Percentiles rank a stretch among this genome's conserved stretches.
Conservation (phyloP, 2,329 filamentous ascomycete genomes). For the Penicillium sp. region DNA sequence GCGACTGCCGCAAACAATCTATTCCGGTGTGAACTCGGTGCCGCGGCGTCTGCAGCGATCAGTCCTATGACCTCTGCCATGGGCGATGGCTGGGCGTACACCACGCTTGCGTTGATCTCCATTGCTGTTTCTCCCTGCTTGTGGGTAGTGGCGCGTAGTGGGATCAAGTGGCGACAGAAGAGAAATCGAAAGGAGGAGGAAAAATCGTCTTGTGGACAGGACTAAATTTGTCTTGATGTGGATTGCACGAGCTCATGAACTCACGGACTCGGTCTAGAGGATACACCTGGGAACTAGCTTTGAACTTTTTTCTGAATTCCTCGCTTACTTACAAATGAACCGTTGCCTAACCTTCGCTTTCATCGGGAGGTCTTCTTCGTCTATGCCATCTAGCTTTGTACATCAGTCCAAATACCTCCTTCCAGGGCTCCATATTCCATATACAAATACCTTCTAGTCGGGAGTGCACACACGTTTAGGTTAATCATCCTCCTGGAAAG, state of each 20-base stretch:
- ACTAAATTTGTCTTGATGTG: neutral
- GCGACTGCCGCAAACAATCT: conserved; percentile 45
- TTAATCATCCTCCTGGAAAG: neutral
- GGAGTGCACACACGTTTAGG: neutral
- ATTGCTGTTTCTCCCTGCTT: conserved; percentile 22
- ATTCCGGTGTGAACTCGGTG: conserved; percentile 41
- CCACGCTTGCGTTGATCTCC: conserved; percentile 35
- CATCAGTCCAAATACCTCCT: neutral
- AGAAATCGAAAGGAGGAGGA: conserved; percentile 13
- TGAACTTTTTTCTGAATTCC: neutral
- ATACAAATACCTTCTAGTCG: neutral
- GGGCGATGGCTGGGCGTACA: conserved; percentile 45
- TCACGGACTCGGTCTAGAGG: neutral
- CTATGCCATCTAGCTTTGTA: neutral
- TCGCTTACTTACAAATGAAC: neutral
- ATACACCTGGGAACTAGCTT: neutral
- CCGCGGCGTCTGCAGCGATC: conserved; percentile 39
- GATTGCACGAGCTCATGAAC: neutral
- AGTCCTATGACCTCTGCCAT: conserved; percentile 39
- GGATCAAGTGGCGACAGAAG: conserved; percentile 30
- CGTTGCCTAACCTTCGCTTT: neutral
- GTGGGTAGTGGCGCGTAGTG: conserved; percentile 28
- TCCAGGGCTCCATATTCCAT: too few species aligned
- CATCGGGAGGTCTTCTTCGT: neutral
- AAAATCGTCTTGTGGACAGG: neutral